Conservation (phyloP, 768 basidiomycete genomes). For the Gymnopilus dilepis region DNA sequence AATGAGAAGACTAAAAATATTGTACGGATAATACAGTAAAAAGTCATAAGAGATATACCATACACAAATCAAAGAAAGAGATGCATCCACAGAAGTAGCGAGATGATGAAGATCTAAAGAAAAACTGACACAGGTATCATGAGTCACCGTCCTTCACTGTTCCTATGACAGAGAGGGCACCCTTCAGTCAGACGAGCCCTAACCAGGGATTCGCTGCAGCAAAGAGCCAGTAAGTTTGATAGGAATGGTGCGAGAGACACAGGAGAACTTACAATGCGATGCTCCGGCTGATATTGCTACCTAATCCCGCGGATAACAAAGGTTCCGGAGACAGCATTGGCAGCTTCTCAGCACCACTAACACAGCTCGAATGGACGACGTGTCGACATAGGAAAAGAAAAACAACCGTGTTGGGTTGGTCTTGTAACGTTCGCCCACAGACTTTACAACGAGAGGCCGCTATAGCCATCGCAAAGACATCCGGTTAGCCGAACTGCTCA, state of each 20-base stretch:
- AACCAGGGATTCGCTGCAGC: slow-evolving; percentile 69
- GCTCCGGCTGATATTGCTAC: slow-evolving; percentile 63
- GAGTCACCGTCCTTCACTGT: slow-evolving; percentile 50
- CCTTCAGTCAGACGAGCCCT: slow-evolving; percentile 66
- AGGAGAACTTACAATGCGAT: slow-evolving; percentile 76
- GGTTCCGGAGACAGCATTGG: slow-evolving; percentile 62
- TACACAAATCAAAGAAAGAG: neutral
- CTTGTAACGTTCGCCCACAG: slow-evolving; percentile 64
- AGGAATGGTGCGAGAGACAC: neutral
- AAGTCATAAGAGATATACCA: neutral
- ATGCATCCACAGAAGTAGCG: neutral
- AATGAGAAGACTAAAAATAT: too few species aligned
- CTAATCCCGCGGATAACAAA: slow-evolving; percentile 39
- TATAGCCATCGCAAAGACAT: slow-evolving; percentile 31
- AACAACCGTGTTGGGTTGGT: slow-evolving; percentile 61
- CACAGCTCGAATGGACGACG: slow-evolving; percentile 81
- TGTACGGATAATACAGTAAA: too few species aligned
- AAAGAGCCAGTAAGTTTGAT: neutral
- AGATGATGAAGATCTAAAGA: neutral
- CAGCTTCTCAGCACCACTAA: slow-evolving; percentile 66
- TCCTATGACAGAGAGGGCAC: slow-evolving; percentile 79
- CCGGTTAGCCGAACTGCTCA: neutral
- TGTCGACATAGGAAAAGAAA: slow-evolving; percentile 89
- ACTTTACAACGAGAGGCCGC: slow-evolving; percentile 70
- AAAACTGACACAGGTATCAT: neutral